These are phyloP conservation scores for Gossypium davidsonii DNA, from an alignment of 441 rosid genomes.

Conservation along the genomic window DNA sequence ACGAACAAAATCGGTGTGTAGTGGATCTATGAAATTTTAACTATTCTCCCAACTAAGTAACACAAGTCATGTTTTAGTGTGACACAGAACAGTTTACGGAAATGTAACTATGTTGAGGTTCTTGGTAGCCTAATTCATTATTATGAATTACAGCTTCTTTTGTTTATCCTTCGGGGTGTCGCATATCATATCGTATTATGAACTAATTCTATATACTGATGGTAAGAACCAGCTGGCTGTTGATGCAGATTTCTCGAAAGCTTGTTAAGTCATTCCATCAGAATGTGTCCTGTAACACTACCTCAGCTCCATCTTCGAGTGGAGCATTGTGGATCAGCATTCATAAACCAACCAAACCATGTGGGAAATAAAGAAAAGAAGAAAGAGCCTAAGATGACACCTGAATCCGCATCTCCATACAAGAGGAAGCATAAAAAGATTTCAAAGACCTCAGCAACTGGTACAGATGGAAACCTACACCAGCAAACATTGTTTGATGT, in stretches of 20 bases:
- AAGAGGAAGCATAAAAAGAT: constrained; percentile 40
- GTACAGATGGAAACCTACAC: constrained; percentile 31
- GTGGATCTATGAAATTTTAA: neutral
- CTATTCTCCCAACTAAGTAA: neutral
- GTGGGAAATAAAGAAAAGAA: constrained; percentile 31
- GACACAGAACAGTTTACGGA: neutral
- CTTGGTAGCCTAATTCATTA: neutral
- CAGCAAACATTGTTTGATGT: constrained; percentile 63
- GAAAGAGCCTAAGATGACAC: constrained; percentile 34
- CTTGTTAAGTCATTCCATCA: constrained; percentile 53
- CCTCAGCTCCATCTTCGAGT: constrained; percentile 57
- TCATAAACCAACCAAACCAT: constrained; percentile 30
- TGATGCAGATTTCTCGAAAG: constrained; percentile 68
- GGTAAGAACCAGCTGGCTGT: constrained; percentile 20
- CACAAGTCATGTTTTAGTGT: neutral
- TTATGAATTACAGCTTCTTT: neutral
- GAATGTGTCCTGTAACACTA: constrained; percentile 47
- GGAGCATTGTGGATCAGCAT: constrained; percentile 36
- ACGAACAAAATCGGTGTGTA: neutral
- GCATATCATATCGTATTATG: neutral
- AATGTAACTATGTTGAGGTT: neutral
- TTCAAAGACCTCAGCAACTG: constrained; percentile 33
- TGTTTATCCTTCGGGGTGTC: neutral
- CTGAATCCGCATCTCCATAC: constrained; percentile 28
- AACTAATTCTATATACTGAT: constrained; percentile 18